These are phyloP conservation scores for Russula sp. DNA, from an alignment of 768 basidiomycete genomes.

Conservation along the genomic window DNA sequence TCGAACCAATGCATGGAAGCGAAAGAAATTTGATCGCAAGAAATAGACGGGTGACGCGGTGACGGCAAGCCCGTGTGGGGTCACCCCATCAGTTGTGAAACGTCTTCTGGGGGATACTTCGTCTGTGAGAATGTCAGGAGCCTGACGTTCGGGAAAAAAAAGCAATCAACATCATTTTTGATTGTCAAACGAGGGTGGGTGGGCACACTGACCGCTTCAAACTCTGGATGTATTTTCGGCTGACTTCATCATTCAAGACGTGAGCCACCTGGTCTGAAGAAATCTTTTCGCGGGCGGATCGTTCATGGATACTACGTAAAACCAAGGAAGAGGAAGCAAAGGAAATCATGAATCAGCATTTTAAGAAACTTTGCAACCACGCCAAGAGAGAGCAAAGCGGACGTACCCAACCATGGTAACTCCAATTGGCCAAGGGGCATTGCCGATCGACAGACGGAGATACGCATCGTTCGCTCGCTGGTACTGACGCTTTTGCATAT, in stretches of 20 bases:
- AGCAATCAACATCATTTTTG: conserved; percentile 22
- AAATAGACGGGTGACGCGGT: conserved; percentile 8
- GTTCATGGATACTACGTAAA: conserved; percentile 81
- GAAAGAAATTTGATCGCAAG: conserved; percentile 7
- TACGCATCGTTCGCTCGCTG: conserved; percentile 97
- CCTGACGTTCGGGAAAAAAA: conserved; percentile 47
- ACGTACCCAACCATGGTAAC: conserved; percentile 96
- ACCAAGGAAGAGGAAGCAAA: neutral
- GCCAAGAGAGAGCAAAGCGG: conserved; percentile 33
- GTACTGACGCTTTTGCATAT: conserved; percentile 96
- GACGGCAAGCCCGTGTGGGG: conserved; percentile 12
- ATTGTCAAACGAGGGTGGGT: neutral
- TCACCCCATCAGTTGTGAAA: conserved; percentile 85
- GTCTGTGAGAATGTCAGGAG: conserved; percentile 94
- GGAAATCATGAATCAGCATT: conserved; percentile 1
- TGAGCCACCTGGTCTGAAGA: conserved; percentile 96
- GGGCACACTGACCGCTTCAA: conserved; percentile 71
- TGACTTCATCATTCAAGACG: conserved; percentile 98
- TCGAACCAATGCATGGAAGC: conserved; percentile 18
- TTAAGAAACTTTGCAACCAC: neutral
- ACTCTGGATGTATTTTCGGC: conserved; percentile 97
- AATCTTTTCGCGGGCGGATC: conserved; percentile 97
- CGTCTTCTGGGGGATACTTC: conserved; percentile 90
- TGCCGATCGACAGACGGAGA: conserved; percentile 94
- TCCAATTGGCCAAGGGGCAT: conserved; percentile 99